Evolutionary conservation across 139 green algal genomes (phyloP), one percentile per base, ranked within the genome.

Genomic region (Chlamydomonas sp.): DNA sequence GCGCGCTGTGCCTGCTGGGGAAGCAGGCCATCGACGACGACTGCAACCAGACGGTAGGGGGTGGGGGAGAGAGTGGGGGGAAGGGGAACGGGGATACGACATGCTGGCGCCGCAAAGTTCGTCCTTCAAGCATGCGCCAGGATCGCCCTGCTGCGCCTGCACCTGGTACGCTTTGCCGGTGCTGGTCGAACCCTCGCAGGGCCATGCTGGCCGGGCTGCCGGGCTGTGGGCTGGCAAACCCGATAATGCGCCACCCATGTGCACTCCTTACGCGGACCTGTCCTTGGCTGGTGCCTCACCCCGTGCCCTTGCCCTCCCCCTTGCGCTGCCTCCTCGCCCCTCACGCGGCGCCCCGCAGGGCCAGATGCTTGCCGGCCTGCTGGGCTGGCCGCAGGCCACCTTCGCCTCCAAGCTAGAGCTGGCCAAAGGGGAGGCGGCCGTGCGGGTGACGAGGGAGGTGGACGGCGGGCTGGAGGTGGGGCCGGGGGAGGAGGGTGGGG

Each of bases 21-120:
- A 99, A 98, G 94, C 97, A 99, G 93, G 96, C 97, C 15, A 98
- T 99, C 61, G 97, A 99, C 85, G 96, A 96, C 67, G 97, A 99
- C 90, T 93, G 80, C 90, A 97, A 97, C 89, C 96, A 98, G 84
- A 98, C 95, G 88, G 96, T 95, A n/a, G 79, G 3, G 92, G 9
- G n/a, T 61, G 78, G 4, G 12, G 15, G 15, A 7, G 69, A 57
- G 69, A 16, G 7, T 76, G 69, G 5, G 20, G 5, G 69, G 15
- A 76, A 7, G 69, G 69, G 69, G 31, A 5, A 76, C 14, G 69
- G 69, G 7, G 12, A 16, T 12, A 31, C 20, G 12, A 7, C 15
- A 20, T 12, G 69, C 12, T 7, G 9, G 15, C 14, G 69, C 69
- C 20, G 69, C n/a, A n/a, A n/a, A n/a, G n/a, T n/a, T n/a, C n/a